Evolutionary conservation across 768 basidiomycete genomes (phyloP).

Genomic region (Suillus luteus): DNA sequence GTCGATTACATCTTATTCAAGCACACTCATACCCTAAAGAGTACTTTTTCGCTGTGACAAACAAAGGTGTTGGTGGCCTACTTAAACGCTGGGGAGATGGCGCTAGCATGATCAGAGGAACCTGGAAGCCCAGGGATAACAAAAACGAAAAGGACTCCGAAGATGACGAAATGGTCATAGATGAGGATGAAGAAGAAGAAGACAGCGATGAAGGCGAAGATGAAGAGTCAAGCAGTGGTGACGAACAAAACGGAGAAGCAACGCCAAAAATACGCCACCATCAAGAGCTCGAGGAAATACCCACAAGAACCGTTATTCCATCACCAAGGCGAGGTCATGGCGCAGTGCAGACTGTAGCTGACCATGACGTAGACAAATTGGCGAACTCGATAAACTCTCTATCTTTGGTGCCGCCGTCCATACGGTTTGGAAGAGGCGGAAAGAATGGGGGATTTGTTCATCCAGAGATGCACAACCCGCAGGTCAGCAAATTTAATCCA

Average conservation of each 20-base stretch:
- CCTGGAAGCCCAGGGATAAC: conserved; percentile 60
- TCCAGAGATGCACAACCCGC: conserved; percentile 34
- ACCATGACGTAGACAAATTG: conserved; percentile 46
- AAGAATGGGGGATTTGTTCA: conserved; percentile 53
- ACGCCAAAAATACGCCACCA: conserved; percentile 30
- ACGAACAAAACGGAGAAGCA: conserved; percentile 22
- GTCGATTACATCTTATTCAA: conserved; percentile 81
- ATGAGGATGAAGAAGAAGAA: conserved; percentile 25
- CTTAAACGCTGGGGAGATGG: conserved; percentile 83
- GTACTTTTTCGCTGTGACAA: conserved; percentile 90
- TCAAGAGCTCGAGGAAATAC: conserved; percentile 19
- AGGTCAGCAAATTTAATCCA: conserved; percentile 26
- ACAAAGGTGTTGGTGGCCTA: conserved; percentile 84
- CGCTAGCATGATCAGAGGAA: conserved; percentile 71
- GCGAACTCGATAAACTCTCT: conserved; percentile 48
- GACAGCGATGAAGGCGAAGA: conserved; percentile 30
- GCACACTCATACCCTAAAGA: conserved; percentile 84
- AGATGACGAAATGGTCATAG: conserved; percentile 22
- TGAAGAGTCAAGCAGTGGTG: conserved; percentile 10
- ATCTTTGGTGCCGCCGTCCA: conserved; percentile 64
- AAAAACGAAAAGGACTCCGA: conserved; percentile 20
- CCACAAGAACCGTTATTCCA: conserved; percentile 22
- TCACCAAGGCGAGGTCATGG: conserved; percentile 24
- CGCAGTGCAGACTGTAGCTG: conserved; percentile 19
- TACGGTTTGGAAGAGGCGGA: conserved; percentile 76